phyloP scores from a whole-genome alignment of 1,139 yeast species.

The Pichia sp. region DNA sequence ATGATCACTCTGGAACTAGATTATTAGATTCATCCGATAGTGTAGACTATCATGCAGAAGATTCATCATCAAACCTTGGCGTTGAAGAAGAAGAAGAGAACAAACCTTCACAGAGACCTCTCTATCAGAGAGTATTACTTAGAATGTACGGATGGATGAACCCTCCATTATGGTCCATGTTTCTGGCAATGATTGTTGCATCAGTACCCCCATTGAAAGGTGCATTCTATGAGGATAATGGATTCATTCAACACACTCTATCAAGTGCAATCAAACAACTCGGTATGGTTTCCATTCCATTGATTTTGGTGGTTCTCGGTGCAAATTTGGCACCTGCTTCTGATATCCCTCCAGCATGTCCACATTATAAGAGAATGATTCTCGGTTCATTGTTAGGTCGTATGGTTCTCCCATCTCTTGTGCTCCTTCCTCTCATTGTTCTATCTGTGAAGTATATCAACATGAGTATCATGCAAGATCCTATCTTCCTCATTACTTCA shows the following conservation, averaged over 20 bases:
- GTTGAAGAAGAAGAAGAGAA: constrained; percentile 1
- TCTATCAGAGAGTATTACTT: constrained; percentile 1
- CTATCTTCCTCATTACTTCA: constrained; percentile 70
- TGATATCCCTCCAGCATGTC: constrained; percentile 60
- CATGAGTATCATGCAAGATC: constrained; percentile 73
- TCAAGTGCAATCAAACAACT: constrained; percentile 71
- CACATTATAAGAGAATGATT: constrained; percentile 51
- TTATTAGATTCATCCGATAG: constrained; percentile 3
- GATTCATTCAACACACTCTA: constrained; percentile 71
- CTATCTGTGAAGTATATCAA: constrained; percentile 56
- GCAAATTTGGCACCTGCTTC: constrained; percentile 64
- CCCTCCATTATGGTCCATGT: constrained; percentile 94
- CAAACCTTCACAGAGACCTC: constrained; percentile 1
- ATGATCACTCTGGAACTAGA: not conserved
- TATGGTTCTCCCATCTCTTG: constrained; percentile 67
- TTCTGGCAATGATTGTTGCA: constrained; percentile 75
- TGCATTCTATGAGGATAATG: constrained; percentile 54
- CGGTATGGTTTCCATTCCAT: constrained; percentile 86
- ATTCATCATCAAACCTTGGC: too few relatives aligned
- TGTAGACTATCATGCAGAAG: constrained; percentile 13
- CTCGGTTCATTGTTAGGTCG: constrained; percentile 64
- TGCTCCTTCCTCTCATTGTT: constrained; percentile 64
- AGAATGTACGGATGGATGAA: constrained; percentile 47
- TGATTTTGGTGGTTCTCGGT: constrained; percentile 66
- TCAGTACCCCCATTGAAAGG: constrained; percentile 63